Conservation (phyloP, 176 grass and related monocot species). For the Chloris gayana region DNA sequence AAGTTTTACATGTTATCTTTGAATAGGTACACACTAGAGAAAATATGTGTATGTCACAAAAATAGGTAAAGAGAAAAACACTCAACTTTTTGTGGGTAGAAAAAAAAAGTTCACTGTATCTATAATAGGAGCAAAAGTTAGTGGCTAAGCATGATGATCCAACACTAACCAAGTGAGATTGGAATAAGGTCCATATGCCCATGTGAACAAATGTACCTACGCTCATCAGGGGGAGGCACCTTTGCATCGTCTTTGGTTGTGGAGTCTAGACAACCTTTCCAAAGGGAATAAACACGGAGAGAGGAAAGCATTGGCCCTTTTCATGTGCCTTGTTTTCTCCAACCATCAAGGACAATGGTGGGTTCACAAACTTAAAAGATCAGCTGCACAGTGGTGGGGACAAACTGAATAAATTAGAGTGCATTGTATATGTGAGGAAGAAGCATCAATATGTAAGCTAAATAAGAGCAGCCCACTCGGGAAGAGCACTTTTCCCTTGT, state of each 20-base stretch:
- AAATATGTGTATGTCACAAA: neutral
- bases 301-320: slow-evolving; percentile 44
- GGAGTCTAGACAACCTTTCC: slow-evolving; percentile 30
- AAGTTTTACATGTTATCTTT: neutral
- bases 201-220: neutral
- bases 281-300: slow-evolving; percentile 21
- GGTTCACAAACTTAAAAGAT: slow-evolving; percentile 27
- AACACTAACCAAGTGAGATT: too few species aligned
- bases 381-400: too few species aligned
- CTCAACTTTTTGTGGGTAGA: neutral
- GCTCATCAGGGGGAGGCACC: neutral
- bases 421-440: slow-evolving; percentile 31
- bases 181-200: neutral
- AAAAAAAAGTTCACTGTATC: neutral
- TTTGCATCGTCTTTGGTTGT: neutral
- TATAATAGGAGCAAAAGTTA: slow-evolving; percentile 2
- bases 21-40: neutral
- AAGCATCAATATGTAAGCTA: slow-evolving; percentile 14
- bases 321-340: slow-evolving; percentile 36
- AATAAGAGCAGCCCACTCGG: too few species aligned
- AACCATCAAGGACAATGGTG: slow-evolving; percentile 42
- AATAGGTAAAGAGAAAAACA: neutral
- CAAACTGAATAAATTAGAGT: neutral
- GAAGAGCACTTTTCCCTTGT: slow-evolving; percentile 8
- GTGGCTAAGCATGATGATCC: slow-evolving; percentile 25